Evolutionary conservation across 306 rosid genomes (phyloP), one percentile per base, ranked within the genome.

Genomic region (Citrullus amarus): DNA sequence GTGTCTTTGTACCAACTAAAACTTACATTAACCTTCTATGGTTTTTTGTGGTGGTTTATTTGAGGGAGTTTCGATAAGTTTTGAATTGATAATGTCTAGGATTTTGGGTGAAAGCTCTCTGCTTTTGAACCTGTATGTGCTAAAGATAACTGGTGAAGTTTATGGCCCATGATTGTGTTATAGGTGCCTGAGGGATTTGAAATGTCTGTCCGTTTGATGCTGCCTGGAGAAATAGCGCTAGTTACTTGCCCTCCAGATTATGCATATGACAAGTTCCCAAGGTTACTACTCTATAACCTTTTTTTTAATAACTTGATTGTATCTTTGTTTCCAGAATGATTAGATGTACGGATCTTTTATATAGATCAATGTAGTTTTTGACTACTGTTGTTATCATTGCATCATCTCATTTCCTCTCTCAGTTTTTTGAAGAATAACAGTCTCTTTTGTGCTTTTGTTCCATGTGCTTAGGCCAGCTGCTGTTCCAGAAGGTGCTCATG

Each of bases 141-240:
- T 69, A 41, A 74, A n/a, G 20, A 57, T 20, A 41, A 69, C 61
- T 81, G 20, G 54, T 58, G 0, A 56, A 78, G 77, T 67, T 71
- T 66, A 28, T 18, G 53, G 44, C 51, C 39, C 79, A 34, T 75
- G n/a, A 3, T 63, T 79, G 44, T 73, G 62, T 82, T 75, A 75
- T 83, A 91, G 97, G 96, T 96, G 11, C 99, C 98, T 0, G 90
- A 91, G 86, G 99, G 99, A 76, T 91, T 96, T 84, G 99, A 96
- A 90, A 87, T 96, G 98, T 74, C 80, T 86, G 96, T 92, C 79
- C 98, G 93, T 65, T 84, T 96, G 85, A 96, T 96, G 99, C 86
- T 96, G 79, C 99, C 99, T 46, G 99, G 88, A 75, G 99, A 96
- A 91, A 68, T 88, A 79, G 90, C 99, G 78, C 90, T 90, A 25